Conservation (phyloP, 73 alveolate genomes). For the Symbiodinium pilosum region DNA sequence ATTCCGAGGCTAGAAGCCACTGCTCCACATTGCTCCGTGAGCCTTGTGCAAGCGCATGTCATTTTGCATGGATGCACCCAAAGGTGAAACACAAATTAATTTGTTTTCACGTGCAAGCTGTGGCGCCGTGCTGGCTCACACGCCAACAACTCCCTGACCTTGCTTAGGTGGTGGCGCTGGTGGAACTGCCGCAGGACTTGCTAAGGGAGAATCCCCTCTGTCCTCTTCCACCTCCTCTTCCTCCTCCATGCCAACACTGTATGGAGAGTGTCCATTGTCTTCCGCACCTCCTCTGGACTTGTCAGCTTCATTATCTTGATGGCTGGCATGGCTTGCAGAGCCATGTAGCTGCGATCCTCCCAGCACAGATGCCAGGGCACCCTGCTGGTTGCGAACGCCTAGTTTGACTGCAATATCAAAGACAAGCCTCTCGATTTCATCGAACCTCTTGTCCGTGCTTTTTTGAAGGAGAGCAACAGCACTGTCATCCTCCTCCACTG, state of each 20-base stretch:
- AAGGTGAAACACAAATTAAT: not conserved
- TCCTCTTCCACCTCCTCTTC: not conserved
- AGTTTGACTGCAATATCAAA: not conserved
- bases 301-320: not conserved
- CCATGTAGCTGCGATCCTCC: not conserved
- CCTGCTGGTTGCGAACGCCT: conserved; percentile 8
- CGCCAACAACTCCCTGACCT: conserved; percentile 1
- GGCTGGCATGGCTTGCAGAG: not conserved
- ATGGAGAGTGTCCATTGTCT: not conserved
- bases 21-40: not conserved
- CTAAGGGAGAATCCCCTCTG: not conserved
- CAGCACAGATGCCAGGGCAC: not conserved
- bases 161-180: not conserved
- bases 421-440: conserved; percentile 12
- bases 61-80: not conserved
- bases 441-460: conserved; percentile 5
- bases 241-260: not conserved
- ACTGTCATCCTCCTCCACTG: conserved; percentile 3
- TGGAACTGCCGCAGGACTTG: not conserved
- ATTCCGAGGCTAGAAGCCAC: not conserved
- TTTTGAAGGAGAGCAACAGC: not conserved
- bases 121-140: not conserved
- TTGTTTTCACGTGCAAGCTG: not conserved
- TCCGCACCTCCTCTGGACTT: not conserved
- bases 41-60: conserved; percentile 3